Percentiles rank a stretch among this genome's conserved stretches.
These are phyloP conservation scores for Leccinum incarnatum DNA, from an alignment of 768 basidiomycete genomes.

Conservation along the genomic window DNA sequence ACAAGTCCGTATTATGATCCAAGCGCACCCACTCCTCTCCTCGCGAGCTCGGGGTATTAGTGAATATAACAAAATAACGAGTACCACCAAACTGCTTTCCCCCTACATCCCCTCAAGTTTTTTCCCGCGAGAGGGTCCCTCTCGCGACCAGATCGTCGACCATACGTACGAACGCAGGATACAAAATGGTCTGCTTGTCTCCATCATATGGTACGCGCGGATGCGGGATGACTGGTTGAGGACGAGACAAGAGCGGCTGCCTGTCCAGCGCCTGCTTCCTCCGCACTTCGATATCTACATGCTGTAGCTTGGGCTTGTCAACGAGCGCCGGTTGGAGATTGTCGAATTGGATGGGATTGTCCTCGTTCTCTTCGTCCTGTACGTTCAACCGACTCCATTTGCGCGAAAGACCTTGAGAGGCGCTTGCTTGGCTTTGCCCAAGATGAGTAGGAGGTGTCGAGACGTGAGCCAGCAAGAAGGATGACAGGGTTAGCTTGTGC, in stretches of 20 bases:
- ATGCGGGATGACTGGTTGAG: conserved; percentile 18
- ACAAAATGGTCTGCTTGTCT: conserved; percentile 19
- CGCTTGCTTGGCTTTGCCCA: conserved; percentile 12
- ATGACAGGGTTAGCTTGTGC: not conserved
- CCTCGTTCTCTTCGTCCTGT: conserved; percentile 20
- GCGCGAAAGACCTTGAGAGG: conserved; percentile 21
- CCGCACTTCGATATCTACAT: conserved; percentile 16
- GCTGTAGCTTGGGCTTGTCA: not conserved
- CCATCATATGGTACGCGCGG: conserved; percentile 16
- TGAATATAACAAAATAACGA: not conserved
- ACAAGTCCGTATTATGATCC: not conserved
- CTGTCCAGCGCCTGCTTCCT: not conserved
- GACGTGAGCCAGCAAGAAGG: conserved; percentile 9
- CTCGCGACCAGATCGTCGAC: conserved; percentile 19
- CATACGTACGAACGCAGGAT: conserved; percentile 22
- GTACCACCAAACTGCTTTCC: not conserved
- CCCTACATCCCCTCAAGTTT: not conserved
- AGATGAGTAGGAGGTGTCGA: conserved; percentile 9
- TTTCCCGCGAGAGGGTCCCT: conserved; percentile 15
- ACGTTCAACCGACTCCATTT: conserved; percentile 32
- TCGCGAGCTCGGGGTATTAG: not conserved
- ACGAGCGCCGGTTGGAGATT: conserved; percentile 11
- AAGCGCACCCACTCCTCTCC: not conserved
- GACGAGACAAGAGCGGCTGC: conserved; percentile 20
- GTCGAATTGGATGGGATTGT: conserved; percentile 19